Conservation (phyloP, 164 flowering plant species). For the Cinnamomum micranthum region DNA sequence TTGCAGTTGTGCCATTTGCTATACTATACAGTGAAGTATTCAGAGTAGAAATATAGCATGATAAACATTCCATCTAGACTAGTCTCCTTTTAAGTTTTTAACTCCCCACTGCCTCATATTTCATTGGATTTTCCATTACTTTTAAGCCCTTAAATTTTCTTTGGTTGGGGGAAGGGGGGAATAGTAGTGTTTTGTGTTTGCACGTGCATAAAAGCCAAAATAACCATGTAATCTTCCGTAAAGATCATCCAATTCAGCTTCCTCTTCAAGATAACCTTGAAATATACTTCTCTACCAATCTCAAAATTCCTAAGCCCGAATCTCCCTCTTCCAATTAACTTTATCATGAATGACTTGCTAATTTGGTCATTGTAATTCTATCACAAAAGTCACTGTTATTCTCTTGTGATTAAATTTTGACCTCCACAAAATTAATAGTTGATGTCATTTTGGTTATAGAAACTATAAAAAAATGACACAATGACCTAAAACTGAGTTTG, state of each 20-base stretch:
- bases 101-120: no score
- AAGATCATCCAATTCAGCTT: neutral
- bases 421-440: neutral
- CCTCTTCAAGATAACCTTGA: neutral
- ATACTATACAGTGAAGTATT: no score
- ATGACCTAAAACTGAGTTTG: neutral
- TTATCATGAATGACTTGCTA: neutral
- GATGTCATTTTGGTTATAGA: neutral
- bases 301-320: neutral
- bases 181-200: no score
- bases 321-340: neutral
- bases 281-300: neutral
- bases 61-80: neutral
- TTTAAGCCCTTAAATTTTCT: neutral
- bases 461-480: neutral
- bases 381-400: no score
- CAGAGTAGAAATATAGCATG: neutral
- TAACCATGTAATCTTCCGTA: neutral
- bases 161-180: no score
- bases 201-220: neutral
- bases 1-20: no score
- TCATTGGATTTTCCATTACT: neutral
- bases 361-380: neutral
- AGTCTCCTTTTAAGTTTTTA: no score
- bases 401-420: neutral